Evolutionary conservation across 1,284 basidiomycete species (phyloP).

Genomic region (Apiotrichum sp.): DNA sequence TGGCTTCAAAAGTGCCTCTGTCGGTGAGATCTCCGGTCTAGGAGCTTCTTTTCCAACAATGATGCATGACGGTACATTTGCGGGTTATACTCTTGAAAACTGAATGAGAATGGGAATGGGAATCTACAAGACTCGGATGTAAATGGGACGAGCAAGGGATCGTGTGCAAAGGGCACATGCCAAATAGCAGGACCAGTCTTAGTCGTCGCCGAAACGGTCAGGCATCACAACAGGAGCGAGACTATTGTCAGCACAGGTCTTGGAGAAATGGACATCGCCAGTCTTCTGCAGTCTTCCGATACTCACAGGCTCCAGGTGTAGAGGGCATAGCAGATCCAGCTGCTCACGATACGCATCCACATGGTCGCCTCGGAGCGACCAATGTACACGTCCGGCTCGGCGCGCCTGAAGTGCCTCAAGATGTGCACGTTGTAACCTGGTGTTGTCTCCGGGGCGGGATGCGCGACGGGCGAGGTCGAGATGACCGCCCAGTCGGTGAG

Average conservation of each 20-base stretch:
- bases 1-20: no score
- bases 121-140: no score
- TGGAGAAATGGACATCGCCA: constrained; percentile 9
- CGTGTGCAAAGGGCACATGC: no score
- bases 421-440: constrained; percentile 1
- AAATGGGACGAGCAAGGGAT: no score
- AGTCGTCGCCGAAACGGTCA: constrained; percentile 50
- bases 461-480: constrained; percentile 35
- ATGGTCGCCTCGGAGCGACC: constrained; percentile 92
- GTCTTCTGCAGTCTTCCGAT: no score
- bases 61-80: constrained; percentile 11
- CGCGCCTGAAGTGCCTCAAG: constrained; percentile 1
- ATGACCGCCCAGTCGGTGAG: constrained; percentile 83
- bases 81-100: no score
- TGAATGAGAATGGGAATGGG: background rate
- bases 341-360: constrained; percentile 98
- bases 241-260: constrained; percentile 20
- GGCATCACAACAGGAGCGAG: constrained; percentile 84
- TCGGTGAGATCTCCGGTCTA: no score
- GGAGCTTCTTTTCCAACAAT: background rate
- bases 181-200: background rate
- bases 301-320: constrained; percentile 75
- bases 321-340: constrained; percentile 85
- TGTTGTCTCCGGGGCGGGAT: constrained; percentile 20
- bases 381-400: constrained; percentile 71